Base-by-base conservation (phyloP, 192 early-diverging fungal genomes). In the Linnemannia hyalina region DNA sequence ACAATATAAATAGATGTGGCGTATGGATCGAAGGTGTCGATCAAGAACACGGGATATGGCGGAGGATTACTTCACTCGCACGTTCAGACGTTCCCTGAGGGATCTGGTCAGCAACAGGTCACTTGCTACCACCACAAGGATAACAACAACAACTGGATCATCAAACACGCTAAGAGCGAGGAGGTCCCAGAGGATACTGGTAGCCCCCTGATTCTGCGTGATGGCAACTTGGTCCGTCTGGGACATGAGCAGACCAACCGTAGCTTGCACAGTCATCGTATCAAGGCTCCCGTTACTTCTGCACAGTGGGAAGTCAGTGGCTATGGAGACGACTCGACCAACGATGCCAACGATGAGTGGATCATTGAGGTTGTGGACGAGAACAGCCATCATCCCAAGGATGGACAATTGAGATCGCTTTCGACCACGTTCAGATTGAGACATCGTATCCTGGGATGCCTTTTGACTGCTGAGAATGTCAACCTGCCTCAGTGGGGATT, bases 21-120 rank as follows among this genome's bases (percentile, higher is more conserved):
- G 0, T 99, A 93, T 88, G 97, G 97, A n/a, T 98, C 97, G 26
- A 94, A 88, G 76, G 89, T 99, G 23, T 94, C 96, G 23, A 44
- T 99, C 26, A 97, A 97, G 80, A 97, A 94, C 68, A 94, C 92
- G 69, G 92, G 92, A 6, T 94, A 93, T 75, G 97, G 97, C 13
- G 96, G 95, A 26, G 99, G 97, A 23, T 85, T 99, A 68, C 92
- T 99, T 57, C 99, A 99, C 83, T 99, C 99, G 41, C 99, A 99
- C 83, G 79, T 93, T 29, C 95, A 98, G 88, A 88, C 88, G 22
- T 99, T 95, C 75, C 97, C 97, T 0, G 90, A 91, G 22, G 93
- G 93, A 65, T 89, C 89, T 29, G 95, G 96, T 23, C 99, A 99
- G 89, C 99, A 99, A 88, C 99, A 99, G 88, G 92, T 99, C 36